Evolutionary conservation across 1,139 yeast species (phyloP), one percentile per base, ranked within the genome.

Genomic region (Yamadazyma conglobata): DNA sequence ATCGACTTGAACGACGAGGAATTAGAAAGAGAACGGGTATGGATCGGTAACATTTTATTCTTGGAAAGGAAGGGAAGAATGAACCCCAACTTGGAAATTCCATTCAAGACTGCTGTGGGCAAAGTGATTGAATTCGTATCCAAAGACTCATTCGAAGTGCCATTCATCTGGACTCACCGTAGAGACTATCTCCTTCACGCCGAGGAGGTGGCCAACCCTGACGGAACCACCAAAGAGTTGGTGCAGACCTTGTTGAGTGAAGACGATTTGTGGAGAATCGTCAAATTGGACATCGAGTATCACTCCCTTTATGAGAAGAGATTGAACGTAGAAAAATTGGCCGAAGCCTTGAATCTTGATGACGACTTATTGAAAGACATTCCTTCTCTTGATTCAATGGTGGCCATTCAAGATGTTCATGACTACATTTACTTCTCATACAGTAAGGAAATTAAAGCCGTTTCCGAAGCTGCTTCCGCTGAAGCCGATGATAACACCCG

Each of bases 161-260:
- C 98, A n/a, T 86, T 88, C 51, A 88, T 91, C 38, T 89, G 95
- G 86, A 82, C 89, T 21, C 95, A 88, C 51, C 84, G 97, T 54
- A 83, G 94, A 56, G 97, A 91, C 56, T 88, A 84, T 52, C 67
- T 87, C 22, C 64, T 83, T 32, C 66, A 67, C 44, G 73, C 85
- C 9, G 81, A 75, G 46, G 80, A 76, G 33, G 68, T 66, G 6
- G 43, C 45, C 18, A 64, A 61, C 28, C 73, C 74, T 6, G 76
- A 73, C 27, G 74, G 73, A 0, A 42, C 46, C 8, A 38, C 51
- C 12, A 58, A 55, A 27, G 64, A 66, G 29, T 59, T 56, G 17
- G 79, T 77, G 13, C 73, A 67, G 43, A 73, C 73, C 43, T 63
- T 81, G 28, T 58, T 82, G 33, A 73, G 66, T 34, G 96, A 87